These are phyloP conservation scores for Aspergillus funiculosus DNA, from an alignment of 495 filamentous ascomycete genomes.

Conservation along the genomic window DNA sequence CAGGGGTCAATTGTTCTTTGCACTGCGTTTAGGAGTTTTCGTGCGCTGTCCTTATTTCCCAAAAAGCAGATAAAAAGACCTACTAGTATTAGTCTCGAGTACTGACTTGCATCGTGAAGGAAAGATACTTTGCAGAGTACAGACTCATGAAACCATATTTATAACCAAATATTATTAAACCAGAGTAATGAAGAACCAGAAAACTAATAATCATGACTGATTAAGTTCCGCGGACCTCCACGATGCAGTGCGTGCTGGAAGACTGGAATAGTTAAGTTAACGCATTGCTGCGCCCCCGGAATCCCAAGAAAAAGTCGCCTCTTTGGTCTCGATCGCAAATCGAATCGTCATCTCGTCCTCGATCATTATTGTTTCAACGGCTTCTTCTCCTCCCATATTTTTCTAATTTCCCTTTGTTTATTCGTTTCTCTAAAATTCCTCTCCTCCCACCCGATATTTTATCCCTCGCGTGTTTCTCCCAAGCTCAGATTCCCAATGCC, in stretches of 20 bases:
- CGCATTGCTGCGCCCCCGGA: too few species aligned
- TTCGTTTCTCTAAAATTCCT: not conserved
- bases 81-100: too few species aligned
- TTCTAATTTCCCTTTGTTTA: not conserved
- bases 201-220: too few species aligned
- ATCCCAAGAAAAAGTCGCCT: not conserved
- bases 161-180: too few species aligned
- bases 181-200: too few species aligned
- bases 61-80: not conserved
- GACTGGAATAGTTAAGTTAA: not conserved
- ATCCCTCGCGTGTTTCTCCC: not conserved
- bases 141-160: too few species aligned
- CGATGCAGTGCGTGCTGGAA: not conserved
- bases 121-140: not conserved
- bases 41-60: not conserved
- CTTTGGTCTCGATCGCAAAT: not conserved
- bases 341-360: slow-evolving; percentile 10
- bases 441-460: not conserved
- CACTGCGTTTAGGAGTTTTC: not conserved
- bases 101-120: too few species aligned
- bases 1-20: not conserved
- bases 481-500: slow-evolving; percentile 10
- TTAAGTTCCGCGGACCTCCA: slow-evolving; percentile 3
- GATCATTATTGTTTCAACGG: not conserved
- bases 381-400: slow-evolving; percentile 2